Conservation (phyloP, 495 filamentous ascomycete species). For the Beverwykella pulmonaria region DNA sequence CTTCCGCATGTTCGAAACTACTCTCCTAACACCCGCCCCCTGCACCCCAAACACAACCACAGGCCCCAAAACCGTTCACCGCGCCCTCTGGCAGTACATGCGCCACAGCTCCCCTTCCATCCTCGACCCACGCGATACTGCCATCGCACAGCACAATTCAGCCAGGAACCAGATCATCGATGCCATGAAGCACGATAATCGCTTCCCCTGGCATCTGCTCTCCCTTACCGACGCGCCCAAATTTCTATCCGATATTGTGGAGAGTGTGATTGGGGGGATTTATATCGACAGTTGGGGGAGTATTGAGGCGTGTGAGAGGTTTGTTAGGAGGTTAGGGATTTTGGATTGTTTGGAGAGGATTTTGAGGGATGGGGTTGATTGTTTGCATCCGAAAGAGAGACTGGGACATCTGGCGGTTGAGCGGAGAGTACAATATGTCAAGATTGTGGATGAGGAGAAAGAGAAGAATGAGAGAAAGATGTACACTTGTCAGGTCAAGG, state of each 20-base stretch:
- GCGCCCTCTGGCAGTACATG: constrained; percentile 71
- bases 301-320: constrained; percentile 55
- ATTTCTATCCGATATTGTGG: constrained; percentile 84
- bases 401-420: constrained; percentile 60
- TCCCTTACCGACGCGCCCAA: constrained; percentile 69
- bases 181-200: constrained; percentile 51
- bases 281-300: constrained; percentile 76
- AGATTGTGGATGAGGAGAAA: neutral
- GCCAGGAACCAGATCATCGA: constrained; percentile 55
- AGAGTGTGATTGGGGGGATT: constrained; percentile 79
- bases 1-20: constrained; percentile 59
- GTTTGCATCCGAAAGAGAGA: constrained; percentile 75
- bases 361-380: constrained; percentile 59
- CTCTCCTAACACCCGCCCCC: constrained; percentile 1
- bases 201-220: constrained; percentile 78
- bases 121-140: constrained; percentile 46
- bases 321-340: constrained; percentile 68
- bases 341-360: constrained; percentile 64
- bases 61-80: constrained; percentile 31
- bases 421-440: constrained; percentile 50
- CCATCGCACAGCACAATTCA: constrained; percentile 52
- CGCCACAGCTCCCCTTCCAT: constrained; percentile 57
- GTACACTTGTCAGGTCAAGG: constrained; percentile 27
- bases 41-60: neutral
- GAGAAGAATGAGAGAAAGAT: constrained; percentile 1